A percentile compares a stretch with the other conserved stretches of the same genome.
Evolutionary conservation across 805 yeast species (phyloP).

Genomic region (Starmerella powellii): DNA sequence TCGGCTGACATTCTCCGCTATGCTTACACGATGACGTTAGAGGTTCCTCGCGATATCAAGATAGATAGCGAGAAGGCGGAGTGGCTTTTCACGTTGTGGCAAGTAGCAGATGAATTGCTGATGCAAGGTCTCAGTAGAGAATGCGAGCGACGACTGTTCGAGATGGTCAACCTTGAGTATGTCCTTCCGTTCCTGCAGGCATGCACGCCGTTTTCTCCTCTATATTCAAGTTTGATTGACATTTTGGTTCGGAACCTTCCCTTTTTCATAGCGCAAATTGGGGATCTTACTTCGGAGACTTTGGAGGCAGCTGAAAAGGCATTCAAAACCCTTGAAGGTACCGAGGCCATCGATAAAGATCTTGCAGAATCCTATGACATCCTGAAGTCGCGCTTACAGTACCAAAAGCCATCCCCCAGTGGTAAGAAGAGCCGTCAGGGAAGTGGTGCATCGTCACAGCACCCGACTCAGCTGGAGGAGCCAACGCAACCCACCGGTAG

Average conservation of each 20-base stretch:
- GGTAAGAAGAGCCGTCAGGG: too few relatives aligned
- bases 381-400: neutral
- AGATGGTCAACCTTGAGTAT: constrained; percentile 14
- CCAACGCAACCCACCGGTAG: too few relatives aligned
- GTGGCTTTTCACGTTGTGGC: constrained; percentile 19
- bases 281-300: constrained; percentile 2
- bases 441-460: too few relatives aligned
- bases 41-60: neutral
- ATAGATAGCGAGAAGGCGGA: neutral
- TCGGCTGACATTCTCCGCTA: constrained; percentile 12
- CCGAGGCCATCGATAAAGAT: constrained; percentile 1
- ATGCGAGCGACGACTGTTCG: constrained; percentile 17
- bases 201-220: neutral
- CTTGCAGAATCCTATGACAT: constrained; percentile 2
- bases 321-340: constrained; percentile 1
- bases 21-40: constrained; percentile 13
- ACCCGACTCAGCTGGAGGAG: too few relatives aligned
- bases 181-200: constrained; percentile 7
- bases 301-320: constrained; percentile 7
- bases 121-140: constrained; percentile 10
- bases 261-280: constrained; percentile 1
- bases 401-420: too few relatives aligned
- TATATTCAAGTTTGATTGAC: constrained; percentile 2
- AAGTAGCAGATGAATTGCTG: constrained; percentile 19
- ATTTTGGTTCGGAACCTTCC: constrained; percentile 4